Evolutionary conservation across 768 basidiomycete species (phyloP).

Genomic region (Agrocybe chaxingu): DNA sequence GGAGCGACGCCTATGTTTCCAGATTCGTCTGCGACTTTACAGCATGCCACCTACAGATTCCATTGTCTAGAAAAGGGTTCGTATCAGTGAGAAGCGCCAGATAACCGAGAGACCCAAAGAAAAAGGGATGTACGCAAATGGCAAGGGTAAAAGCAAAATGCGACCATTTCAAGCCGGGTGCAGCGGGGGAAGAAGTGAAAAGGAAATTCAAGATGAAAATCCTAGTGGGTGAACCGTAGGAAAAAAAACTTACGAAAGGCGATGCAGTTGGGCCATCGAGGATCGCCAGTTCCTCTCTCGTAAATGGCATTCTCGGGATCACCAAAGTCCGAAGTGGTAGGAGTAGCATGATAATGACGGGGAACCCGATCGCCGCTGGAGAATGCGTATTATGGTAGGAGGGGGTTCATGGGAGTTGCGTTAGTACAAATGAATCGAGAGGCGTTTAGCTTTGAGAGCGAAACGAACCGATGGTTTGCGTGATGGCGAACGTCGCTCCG

Average conservation of each 20-base stretch:
- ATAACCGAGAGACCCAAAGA: no score
- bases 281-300: slow-evolving; percentile 70
- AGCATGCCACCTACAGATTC: slow-evolving; percentile 17
- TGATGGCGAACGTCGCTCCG: slow-evolving; percentile 85
- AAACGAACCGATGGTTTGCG: slow-evolving; percentile 76
- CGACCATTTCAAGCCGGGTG: no score
- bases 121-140: no score
- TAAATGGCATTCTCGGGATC: slow-evolving; percentile 77
- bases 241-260: slow-evolving; percentile 59
- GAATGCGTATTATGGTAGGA: slow-evolving; percentile 3
- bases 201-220: slow-evolving; percentile 16
- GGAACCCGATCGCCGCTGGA: slow-evolving; percentile 85
- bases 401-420: background rate
- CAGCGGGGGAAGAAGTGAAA: background rate
- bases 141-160: no score
- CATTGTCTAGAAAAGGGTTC: slow-evolving; percentile 13
- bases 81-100: no score
- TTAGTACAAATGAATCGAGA: background rate
- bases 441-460: background rate
- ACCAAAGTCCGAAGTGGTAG: slow-evolving; percentile 70
- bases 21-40: background rate
- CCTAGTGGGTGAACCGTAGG: slow-evolving; percentile 31
- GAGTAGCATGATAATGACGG: slow-evolving; percentile 81
- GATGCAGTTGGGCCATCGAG: slow-evolving; percentile 92
- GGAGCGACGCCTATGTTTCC: no score